Percentiles rank a stretch among this genome's conserved stretches.
Evolutionary conservation across 306 rosid genomes (phyloP).

Genomic region (Trifolium dubium): DNA sequence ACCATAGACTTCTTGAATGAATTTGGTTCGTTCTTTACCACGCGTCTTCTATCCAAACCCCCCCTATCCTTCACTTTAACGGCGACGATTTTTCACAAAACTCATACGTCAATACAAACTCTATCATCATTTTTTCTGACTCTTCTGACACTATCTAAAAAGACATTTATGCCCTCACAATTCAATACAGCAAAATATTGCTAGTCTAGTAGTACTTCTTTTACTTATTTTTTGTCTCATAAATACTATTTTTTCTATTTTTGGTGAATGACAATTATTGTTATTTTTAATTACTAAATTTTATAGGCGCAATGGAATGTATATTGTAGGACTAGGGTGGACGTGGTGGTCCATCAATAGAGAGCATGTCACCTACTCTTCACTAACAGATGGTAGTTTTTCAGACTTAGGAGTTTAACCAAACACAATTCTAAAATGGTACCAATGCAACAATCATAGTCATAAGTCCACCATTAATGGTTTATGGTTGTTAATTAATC

Average conservation of each 20-base stretch:
- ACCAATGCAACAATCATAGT: not conserved
- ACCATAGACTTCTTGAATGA: conserved; percentile 20
- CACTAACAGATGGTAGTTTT: not conserved
- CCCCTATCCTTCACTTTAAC: conserved; percentile 45
- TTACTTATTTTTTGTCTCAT: not conserved
- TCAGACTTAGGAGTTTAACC: conserved; percentile 26
- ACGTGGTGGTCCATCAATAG: conserved; percentile 1
- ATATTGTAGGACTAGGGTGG: conserved; percentile 1
- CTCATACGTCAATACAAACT: conserved; percentile 2
- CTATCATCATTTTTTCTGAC: not conserved
- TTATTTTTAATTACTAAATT: not conserved
- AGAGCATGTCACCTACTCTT: conserved; percentile 14
- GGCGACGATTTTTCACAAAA: conserved; percentile 66
- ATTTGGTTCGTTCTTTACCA: conserved; percentile 15
- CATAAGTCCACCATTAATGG: not conserved
- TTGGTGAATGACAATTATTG: not conserved
- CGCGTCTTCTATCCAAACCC: conserved; percentile 8
- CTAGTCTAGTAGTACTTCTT: not conserved
- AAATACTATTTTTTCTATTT: not conserved
- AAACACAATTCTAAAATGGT: conserved; percentile 30
- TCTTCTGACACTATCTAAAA: not conserved
- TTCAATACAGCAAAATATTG: too few relatives aligned
- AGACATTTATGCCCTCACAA: conserved; percentile 11
- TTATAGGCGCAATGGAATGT: not conserved
- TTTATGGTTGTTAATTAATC: not conserved